Evolutionary conservation across 441 rosid genomes (phyloP).

Genomic region (Lepidium campestre): DNA sequence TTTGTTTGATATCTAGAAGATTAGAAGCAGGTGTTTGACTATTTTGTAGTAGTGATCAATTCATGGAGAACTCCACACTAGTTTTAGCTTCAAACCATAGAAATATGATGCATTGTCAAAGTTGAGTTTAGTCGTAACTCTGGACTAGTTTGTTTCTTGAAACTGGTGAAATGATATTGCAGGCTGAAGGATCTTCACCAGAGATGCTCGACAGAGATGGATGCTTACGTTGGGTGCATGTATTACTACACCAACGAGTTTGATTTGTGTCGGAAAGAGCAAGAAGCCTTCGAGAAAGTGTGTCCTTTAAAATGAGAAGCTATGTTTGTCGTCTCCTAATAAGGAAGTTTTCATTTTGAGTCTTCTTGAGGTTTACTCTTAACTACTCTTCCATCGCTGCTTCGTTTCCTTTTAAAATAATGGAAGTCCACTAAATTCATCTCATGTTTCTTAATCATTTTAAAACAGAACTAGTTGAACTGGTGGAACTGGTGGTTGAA

Average conservation of each 20-base stretch:
- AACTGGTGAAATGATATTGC: constrained; percentile 18
- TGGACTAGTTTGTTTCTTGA: not conserved
- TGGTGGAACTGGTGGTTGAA: no score
- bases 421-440: not conserved
- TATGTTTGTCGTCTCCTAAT: not conserved
- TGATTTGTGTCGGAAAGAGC: constrained; percentile 94
- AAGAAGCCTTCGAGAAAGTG: constrained; percentile 81
- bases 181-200: constrained; percentile 94
- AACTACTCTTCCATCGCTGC: not conserved
- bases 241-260: constrained; percentile 92
- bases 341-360: not conserved
- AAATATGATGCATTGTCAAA: not conserved
- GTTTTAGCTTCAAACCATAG: not conserved
- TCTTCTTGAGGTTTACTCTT: not conserved
- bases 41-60: not conserved
- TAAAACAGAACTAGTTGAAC: not conserved
- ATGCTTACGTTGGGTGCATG: constrained; percentile 87
- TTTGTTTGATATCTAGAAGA: not conserved
- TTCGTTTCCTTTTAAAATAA: not conserved
- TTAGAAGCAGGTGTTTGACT: not conserved
- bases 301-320: constrained; percentile 72
- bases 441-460: not conserved
- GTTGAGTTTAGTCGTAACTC: not conserved
- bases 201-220: constrained; percentile 86
- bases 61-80: not conserved